Percentiles rank a stretch among this genome's conserved stretches.
phyloP scores from a whole-genome alignment of 2,329 filamentous ascomycete species.

The Fusarium equiseti region DNA sequence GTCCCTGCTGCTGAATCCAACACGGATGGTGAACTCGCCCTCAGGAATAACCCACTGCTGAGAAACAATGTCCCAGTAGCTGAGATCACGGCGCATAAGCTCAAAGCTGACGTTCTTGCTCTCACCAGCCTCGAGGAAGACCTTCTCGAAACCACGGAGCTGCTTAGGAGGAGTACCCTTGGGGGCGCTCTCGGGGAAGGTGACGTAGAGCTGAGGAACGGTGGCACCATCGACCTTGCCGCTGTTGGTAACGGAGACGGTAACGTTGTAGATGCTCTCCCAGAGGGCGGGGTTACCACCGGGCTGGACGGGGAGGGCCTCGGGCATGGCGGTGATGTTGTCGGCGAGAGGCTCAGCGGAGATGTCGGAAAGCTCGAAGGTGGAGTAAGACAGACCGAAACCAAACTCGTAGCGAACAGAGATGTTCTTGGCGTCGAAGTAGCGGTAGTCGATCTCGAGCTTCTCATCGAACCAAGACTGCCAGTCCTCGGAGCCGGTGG shows the following conservation, averaged over 20 bases:
- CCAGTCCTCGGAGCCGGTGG: slow-evolving; percentile 56
- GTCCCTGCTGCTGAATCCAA: slow-evolving; percentile 48
- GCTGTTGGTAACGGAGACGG: slow-evolving; percentile 63
- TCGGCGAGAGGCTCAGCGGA: slow-evolving; percentile 37
- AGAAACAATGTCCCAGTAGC: slow-evolving; percentile 60
- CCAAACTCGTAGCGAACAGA: slow-evolving; percentile 74
- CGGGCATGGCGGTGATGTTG: slow-evolving; percentile 48
- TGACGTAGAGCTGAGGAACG: slow-evolving; percentile 69
- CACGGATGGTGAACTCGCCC: slow-evolving; percentile 45
- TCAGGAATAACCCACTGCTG: slow-evolving; percentile 56
- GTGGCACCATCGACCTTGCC: slow-evolving; percentile 62
- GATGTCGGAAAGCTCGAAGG: slow-evolving; percentile 63
- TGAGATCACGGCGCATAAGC: slow-evolving; percentile 61
- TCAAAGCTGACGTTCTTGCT: slow-evolving; percentile 57
- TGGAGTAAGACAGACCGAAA: slow-evolving; percentile 76
- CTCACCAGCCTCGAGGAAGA: slow-evolving; percentile 57
- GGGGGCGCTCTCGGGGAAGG: slow-evolving; percentile 54
- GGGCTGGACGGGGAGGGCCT: slow-evolving; percentile 52
- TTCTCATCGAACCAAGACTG: slow-evolving; percentile 69
- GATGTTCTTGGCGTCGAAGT: slow-evolving; percentile 71
- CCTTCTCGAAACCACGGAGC: slow-evolving; percentile 66
- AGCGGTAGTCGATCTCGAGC: slow-evolving; percentile 75
- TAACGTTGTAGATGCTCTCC: slow-evolving; percentile 62
- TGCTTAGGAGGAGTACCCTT: slow-evolving; percentile 61
- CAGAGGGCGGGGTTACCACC: slow-evolving; percentile 70